A percentile compares a stretch with the other conserved stretches of the same genome.
Conservation (phyloP, 108 stramenopile species). For the Epipyxis sp. region DNA sequence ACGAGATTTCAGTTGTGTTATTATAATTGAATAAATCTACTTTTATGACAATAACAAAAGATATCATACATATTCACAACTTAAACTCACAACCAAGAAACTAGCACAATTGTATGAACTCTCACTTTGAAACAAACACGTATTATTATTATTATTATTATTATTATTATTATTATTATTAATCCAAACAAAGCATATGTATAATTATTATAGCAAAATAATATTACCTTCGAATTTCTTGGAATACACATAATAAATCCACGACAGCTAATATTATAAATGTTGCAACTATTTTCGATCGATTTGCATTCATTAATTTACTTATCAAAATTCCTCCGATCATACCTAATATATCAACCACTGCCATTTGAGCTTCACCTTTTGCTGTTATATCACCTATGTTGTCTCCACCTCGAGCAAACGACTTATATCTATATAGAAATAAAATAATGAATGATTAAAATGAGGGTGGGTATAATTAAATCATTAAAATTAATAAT, state of each 20-base stretch:
- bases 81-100: too few species aligned
- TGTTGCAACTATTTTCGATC: constrained; percentile 45
- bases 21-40: too few species aligned
- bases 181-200: not conserved
- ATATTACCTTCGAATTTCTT: constrained; percentile 60
- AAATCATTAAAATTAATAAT: too few species aligned
- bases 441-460: too few species aligned
- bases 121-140: too few species aligned
- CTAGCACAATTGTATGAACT: too few species aligned
- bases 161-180: too few species aligned
- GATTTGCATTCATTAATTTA: constrained; percentile 31
- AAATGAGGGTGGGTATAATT: too few species aligned
- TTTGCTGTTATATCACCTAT: constrained; percentile 93
- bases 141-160: too few species aligned
- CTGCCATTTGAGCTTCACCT: constrained; percentile 89
- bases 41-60: too few species aligned
- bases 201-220: not conserved
- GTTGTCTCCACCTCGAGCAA: constrained; percentile 71
- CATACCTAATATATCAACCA: constrained; percentile 84
- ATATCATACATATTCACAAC: too few species aligned
- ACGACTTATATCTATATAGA: constrained; percentile 88
- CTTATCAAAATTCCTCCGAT: constrained; percentile 69
- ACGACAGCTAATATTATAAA: constrained; percentile 67
- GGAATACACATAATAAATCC: constrained; percentile 81
- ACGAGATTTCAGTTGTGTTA: too few species aligned